Percentiles rank a stretch among this genome's conserved stretches.
Conservation (phyloP, 1,284 basidiomycete species). For the Ustilago hordei region DNA sequence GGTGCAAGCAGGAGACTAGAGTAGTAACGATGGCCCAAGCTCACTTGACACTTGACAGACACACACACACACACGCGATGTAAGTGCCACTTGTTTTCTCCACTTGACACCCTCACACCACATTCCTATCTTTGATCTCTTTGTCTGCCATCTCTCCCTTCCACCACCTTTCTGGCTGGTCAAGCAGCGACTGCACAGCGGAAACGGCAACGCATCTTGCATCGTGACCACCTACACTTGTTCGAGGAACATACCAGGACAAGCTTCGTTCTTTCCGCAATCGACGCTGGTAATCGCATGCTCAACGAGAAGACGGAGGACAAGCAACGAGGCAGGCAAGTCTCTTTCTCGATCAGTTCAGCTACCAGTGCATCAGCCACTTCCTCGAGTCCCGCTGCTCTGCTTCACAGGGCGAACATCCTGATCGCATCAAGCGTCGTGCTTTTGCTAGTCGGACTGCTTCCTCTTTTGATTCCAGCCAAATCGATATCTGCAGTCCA, state of each 20-base stretch:
- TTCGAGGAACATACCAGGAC: not conserved
- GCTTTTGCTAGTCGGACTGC: constrained; percentile 23
- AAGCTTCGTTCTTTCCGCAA: not conserved
- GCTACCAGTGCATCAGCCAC: not conserved
- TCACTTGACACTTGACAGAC: not conserved
- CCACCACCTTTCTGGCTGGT: not conserved
- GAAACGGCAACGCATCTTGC: not conserved
- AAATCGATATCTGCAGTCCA: not conserved
- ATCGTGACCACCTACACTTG: not conserved
- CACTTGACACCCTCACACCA: not conserved
- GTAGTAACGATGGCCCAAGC: constrained; percentile 12
- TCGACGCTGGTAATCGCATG: constrained; percentile 16
- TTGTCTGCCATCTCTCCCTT: not conserved
- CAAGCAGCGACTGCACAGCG: not conserved
- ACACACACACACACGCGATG: constrained; percentile 10
- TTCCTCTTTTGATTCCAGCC: constrained; percentile 15
- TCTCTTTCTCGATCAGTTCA: constrained; percentile 33
- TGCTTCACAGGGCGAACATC: constrained; percentile 17
- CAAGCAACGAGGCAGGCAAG: constrained; percentile 21
- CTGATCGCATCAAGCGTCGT: constrained; percentile 31
- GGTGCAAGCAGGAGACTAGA: not conserved
- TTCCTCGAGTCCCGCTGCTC: constrained; percentile 1
- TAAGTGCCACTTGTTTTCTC: not conserved
- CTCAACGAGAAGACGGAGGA: constrained; percentile 2
- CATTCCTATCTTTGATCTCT: not conserved